Base-by-base conservation (phyloP, 176 grass and related monocot species). In the Melocanna baccifera region DNA sequence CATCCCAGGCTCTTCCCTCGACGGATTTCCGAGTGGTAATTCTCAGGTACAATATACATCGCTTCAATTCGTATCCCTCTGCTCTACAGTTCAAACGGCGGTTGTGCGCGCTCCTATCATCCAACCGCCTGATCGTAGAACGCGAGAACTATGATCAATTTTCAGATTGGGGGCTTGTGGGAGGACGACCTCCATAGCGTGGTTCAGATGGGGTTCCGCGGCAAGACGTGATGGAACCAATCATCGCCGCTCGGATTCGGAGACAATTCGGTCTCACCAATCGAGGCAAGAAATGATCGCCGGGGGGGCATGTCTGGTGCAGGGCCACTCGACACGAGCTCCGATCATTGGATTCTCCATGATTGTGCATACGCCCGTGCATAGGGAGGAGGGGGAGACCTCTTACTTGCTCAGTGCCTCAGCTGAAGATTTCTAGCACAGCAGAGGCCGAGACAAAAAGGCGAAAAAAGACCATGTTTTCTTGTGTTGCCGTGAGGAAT, bases 141-240 rank as follows among this genome's bases (percentile, higher is more conserved):
- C 11, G 29, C 0, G 5, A 34, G 16, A 69, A 48, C 23, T 62
- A 23, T 18, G n/a, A 12, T n/a, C 13, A 57, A 39, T 67, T 72
- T 74, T 71, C 84, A 90, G 94, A 52, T 81, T 73, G 85, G 69
- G 28, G 70, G 72, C 16, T 69, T 91, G 73, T 97, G 94, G 94
- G 91, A 87, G 32, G 89, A 93, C 67, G 94, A 93, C 61, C 89
- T 97, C 34, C 94, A 93, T 34, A 97, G 82, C 72, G 78, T 91
- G 67, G 82, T 93, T 77, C 94, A 91, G 81, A 93, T 91, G 87
- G 89, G 87, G 18, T 97, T 91, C 84, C 81, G 62, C n/a, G 86
- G 43, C 76, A 62, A 50, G 36, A 12, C 63, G 15, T 79, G 71
- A 79, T 29, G n/a, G 52, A 45, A 9, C 64, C 34, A 61, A 47